These are phyloP conservation scores for Artomyces pyxidatus DNA, from an alignment of 768 basidiomycete species.

Conservation along the genomic window DNA sequence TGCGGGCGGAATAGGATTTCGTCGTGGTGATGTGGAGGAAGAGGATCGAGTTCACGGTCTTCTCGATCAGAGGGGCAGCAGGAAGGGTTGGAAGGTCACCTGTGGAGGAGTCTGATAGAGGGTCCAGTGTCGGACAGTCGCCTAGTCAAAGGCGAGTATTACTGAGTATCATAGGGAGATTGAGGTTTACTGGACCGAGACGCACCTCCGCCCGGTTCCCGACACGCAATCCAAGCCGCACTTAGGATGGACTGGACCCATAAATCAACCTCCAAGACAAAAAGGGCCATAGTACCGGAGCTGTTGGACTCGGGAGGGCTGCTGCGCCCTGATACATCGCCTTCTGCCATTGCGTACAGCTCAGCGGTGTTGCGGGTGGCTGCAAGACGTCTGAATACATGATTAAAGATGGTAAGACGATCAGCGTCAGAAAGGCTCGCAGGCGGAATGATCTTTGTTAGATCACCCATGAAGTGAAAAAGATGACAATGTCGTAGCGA, in stretches of 20 bases:
- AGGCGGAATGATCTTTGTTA: conserved; percentile 28
- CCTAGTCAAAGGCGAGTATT: conserved; percentile 15
- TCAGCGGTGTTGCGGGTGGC: conserved; percentile 35
- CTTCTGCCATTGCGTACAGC: conserved; percentile 33
- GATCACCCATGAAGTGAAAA: too few species aligned
- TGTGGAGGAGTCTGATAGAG: conserved; percentile 38
- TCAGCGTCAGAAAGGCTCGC: conserved; percentile 30
- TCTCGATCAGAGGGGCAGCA: conserved; percentile 26
- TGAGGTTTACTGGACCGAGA: background rate
- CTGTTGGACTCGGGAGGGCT: conserved; percentile 16
- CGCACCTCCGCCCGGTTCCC: conserved; percentile 32
- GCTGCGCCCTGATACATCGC: conserved; percentile 19
- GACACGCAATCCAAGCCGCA: conserved; percentile 38
- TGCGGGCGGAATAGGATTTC: conserved; percentile 43
- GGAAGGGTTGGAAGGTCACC: conserved; percentile 33
- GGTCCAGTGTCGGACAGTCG: conserved; percentile 35
- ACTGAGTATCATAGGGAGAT: background rate
- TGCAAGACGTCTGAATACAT: conserved; percentile 37
- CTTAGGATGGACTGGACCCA: conserved; percentile 40
- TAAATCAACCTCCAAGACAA: conserved; percentile 28
- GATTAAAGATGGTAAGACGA: conserved; percentile 31
- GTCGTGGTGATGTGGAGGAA: conserved; percentile 41
- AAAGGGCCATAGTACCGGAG: conserved; percentile 18
- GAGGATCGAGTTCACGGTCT: conserved; percentile 42
- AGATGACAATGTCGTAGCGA: too few species aligned